Base-by-base conservation (phyloP, 2,329 filamentous ascomycete species). In the Parasarocladium wereldwijsianum region DNA sequence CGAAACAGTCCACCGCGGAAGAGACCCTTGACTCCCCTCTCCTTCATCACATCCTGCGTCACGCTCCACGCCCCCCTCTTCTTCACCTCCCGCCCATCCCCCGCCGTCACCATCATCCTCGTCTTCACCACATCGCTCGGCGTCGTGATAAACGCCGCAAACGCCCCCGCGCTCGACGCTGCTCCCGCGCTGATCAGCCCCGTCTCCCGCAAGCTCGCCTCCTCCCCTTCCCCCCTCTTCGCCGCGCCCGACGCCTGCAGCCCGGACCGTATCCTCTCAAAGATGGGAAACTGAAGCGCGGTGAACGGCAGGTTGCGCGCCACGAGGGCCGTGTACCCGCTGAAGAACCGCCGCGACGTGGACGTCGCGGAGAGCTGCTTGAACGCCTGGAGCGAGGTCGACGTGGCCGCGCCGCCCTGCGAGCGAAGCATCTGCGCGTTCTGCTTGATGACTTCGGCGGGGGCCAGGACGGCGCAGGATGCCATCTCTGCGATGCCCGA, bases 51-150 rank as follows among this genome's bases (percentile, higher is more conserved):
- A 38, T 78, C 64, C 38, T 58, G 64, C 4, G 75, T 71, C 29
- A 90, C 70, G 24, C 60, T 58, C 39, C 75, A 55, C 7, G 68
- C 61, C 20, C 64, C 54, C 49, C 31, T 42, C 36, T 33, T 49
- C 33, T 32, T 37, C 14, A 34, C 32, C 2, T 36, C 29, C 33
- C 35, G 32, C 15, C 28, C 28, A 7, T 55, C 49, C 10, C 58
- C 61, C 2, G 73, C 73, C 17, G 66, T 63, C 16, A 93, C 60
- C 85, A 93, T 93, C 54, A 93, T 79, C 29, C 82, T 60, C 38
- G 85, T 93, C 60, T 93, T 93, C 15, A 93, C 69, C 8, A 93
- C 83, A 51, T 93, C 86, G 32, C 85, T 72, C 0, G 86, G 86
- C 29, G 85, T 93, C 2, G 85, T 93, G n/a, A 90, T 50, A 8